These are phyloP conservation scores for Trichoderma erinaceum DNA, from an alignment of 495 filamentous ascomycete species.

Conservation along the genomic window DNA sequence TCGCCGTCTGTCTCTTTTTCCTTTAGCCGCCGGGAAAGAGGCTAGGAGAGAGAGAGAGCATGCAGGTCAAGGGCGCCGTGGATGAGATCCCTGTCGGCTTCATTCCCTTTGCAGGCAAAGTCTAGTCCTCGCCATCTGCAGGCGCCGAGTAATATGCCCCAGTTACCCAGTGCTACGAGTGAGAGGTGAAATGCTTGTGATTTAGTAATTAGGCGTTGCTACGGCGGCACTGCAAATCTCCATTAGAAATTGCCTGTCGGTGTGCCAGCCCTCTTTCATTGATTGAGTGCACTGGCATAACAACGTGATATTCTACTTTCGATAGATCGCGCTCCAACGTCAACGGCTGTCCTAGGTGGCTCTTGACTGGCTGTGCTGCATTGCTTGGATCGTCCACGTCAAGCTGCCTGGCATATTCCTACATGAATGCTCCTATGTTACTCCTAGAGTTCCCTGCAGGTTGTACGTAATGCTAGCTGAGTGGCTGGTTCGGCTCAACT, in stretches of 20 bases:
- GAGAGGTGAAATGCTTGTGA: not conserved
- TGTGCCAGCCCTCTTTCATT: too few relatives aligned
- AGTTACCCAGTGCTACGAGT: not conserved
- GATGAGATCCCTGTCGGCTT: not conserved
- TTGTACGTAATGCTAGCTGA: too few relatives aligned
- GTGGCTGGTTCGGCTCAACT: too few relatives aligned
- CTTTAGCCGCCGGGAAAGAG: conserved; percentile 41
- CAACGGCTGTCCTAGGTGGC: not conserved
- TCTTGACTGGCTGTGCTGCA: not conserved
- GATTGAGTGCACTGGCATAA: too few relatives aligned
- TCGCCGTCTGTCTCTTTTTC: not conserved
- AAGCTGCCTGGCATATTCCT: not conserved
- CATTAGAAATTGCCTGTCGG: too few relatives aligned
- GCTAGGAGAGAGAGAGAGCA: not conserved
- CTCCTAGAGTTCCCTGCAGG: too few relatives aligned
- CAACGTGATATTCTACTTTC: too few relatives aligned
- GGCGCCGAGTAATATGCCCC: not conserved
- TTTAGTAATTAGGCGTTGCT: too few relatives aligned
- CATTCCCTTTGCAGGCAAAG: not conserved
- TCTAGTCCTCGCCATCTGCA: not conserved
- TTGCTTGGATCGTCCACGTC: not conserved
- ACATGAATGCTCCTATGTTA: not conserved
- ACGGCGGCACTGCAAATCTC: too few relatives aligned
- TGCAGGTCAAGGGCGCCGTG: not conserved
- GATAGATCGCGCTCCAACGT: not conserved